Conservation (phyloP, 2,329 filamentous ascomycete species). For the Ascochyta viciae-villosae region DNA sequence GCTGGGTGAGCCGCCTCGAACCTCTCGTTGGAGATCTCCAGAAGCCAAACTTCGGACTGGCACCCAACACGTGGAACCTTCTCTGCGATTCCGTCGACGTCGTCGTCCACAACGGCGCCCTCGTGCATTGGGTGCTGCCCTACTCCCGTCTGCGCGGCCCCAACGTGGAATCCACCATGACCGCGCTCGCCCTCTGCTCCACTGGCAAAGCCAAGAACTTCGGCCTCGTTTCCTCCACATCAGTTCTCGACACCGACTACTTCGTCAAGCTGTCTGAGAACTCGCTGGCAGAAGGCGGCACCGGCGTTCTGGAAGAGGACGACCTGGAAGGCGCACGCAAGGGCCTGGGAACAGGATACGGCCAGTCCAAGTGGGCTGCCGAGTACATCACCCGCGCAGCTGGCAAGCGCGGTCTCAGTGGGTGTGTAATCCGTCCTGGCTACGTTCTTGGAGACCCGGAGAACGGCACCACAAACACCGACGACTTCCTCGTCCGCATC, state of each 20-base stretch:
- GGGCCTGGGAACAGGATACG: conserved; percentile 85
- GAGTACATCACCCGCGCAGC: conserved; percentile 79
- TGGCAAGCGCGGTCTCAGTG: conserved; percentile 75
- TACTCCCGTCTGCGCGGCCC: conserved; percentile 75
- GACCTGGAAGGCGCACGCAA: conserved; percentile 77
- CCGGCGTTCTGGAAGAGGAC: conserved; percentile 75
- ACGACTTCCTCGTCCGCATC: conserved; percentile 90
- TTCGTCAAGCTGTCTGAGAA: conserved; percentile 77
- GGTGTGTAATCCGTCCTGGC: conserved; percentile 80
- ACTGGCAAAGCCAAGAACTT: conserved; percentile 79
- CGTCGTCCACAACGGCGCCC: conserved; percentile 75
- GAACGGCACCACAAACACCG: conserved; percentile 75
- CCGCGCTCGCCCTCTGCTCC: conserved; percentile 77
- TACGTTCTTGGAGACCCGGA: conserved; percentile 80
- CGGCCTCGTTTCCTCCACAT: conserved; percentile 83
- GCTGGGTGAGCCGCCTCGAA: conserved; percentile 70
- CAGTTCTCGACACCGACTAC: conserved; percentile 80
- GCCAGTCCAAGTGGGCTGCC: conserved; percentile 87
- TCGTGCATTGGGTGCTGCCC: conserved; percentile 79
- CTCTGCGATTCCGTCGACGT: conserved; percentile 72
- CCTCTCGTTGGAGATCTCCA: conserved; percentile 77
- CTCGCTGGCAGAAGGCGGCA: conserved; percentile 65
- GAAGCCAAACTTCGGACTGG: conserved; percentile 76
- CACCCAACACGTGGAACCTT: conserved; percentile 68
- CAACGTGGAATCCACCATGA: conserved; percentile 84